These are phyloP conservation scores for Chalaropsis ovoidea DNA, from an alignment of 2,329 filamentous ascomycete genomes.

Conservation along the genomic window DNA sequence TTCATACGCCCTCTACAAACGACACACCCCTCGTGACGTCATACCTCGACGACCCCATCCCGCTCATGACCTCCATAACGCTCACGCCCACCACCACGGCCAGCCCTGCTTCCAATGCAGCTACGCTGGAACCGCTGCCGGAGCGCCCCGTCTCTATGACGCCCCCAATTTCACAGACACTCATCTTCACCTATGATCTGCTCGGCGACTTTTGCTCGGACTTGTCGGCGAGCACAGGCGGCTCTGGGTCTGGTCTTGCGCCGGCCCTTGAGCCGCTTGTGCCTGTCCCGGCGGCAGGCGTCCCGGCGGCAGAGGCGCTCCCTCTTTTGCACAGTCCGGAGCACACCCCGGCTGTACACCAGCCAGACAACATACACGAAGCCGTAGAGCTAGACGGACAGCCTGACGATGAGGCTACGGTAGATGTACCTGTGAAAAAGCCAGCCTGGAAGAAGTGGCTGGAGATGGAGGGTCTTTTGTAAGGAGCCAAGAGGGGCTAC, in stretches of 20 bases:
- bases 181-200: background rate
- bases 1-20: background rate
- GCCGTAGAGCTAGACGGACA: background rate
- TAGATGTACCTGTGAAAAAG: background rate
- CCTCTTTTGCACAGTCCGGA: background rate
- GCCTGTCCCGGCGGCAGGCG: background rate
- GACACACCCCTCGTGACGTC: background rate
- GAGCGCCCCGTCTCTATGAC: background rate
- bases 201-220: background rate
- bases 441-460: slow-evolving; percentile 13
- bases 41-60: background rate
- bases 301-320: background rate
- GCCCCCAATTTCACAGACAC: background rate
- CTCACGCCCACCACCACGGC: too few relatives aligned
- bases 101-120: background rate
- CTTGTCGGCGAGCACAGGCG: background rate
- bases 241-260: background rate
- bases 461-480: slow-evolving; percentile 11
- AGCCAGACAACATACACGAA: background rate
- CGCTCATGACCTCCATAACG: too few relatives aligned
- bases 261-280: background rate
- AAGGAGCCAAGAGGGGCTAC: background rate
- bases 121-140: background rate
- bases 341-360: background rate
- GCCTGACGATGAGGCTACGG: too few relatives aligned